These are phyloP conservation scores for Prunus dulcis DNA, from an alignment of 306 rosid genomes.

Conservation along the genomic window DNA sequence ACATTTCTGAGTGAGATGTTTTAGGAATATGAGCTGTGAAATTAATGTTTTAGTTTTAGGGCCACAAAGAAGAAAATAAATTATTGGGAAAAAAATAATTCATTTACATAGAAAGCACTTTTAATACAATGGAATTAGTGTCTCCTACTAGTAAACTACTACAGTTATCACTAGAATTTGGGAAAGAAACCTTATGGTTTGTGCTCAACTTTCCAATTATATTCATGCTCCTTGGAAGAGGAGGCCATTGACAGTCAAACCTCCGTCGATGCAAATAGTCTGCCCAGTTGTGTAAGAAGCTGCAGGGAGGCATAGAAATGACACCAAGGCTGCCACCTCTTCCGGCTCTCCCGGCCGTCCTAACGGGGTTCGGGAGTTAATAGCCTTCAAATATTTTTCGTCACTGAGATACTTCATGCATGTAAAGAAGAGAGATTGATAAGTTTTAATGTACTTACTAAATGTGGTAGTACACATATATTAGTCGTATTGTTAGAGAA, in stretches of 20 bases:
- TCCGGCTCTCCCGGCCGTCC: conserved; percentile 60
- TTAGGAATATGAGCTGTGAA: no score
- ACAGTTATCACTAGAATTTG: not conserved
- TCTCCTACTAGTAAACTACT: not conserved
- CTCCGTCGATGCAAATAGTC: conserved; percentile 72
- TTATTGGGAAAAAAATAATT: no score
- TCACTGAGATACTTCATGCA: conserved; percentile 21
- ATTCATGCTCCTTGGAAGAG: conserved; percentile 25
- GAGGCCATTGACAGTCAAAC: conserved; percentile 70
- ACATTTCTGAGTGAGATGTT: no score
- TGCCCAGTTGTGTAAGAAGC: conserved; percentile 53
- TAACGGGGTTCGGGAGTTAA: conserved; percentile 53
- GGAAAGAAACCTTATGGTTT: no score
- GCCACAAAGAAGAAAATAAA: no score
- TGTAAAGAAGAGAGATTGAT: not conserved
- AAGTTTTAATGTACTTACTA: not conserved
- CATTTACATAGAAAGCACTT: no score
- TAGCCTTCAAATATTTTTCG: not conserved
- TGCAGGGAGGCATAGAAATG: conserved; percentile 54
- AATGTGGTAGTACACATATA: no score
- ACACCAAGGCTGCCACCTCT: conserved; percentile 67
- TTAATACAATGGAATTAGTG: not conserved
- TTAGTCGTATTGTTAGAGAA: no score
- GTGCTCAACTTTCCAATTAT: no score
- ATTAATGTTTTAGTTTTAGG: no score